A percentile compares a stretch with the other conserved stretches of the same genome.
These are phyloP conservation scores for Neopestalotiopsis clavispora DNA, from an alignment of 2,329 filamentous ascomycete genomes.

Conservation along the genomic window DNA sequence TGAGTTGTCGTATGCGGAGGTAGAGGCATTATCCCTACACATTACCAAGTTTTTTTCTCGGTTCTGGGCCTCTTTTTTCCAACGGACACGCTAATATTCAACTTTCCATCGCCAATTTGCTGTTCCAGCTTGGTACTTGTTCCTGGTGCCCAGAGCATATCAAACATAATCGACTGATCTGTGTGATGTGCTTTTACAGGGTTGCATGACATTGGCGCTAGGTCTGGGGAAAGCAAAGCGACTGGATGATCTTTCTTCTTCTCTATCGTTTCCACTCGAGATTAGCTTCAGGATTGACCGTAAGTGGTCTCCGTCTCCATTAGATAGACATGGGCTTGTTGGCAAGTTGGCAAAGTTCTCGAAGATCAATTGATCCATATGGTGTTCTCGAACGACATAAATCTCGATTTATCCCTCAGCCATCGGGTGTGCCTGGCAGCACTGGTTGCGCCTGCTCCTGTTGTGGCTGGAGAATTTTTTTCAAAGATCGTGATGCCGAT, in stretches of 20 bases:
- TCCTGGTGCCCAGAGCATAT: too few relatives aligned
- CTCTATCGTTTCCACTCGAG: neutral
- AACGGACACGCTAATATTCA: neutral
- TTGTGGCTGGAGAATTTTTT: neutral
- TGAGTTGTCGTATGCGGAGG: slow-evolving; percentile 11
- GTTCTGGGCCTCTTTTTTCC: neutral
- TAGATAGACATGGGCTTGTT: neutral
- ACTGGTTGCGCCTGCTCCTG: neutral
- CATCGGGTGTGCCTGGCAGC: neutral
- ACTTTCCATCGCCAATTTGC: neutral
- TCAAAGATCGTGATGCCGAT: neutral
- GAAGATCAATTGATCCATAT: neutral
- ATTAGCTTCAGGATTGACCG: too few relatives aligned
- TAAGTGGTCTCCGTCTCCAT: neutral
- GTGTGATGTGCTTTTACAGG: neutral
- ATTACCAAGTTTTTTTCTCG: neutral
- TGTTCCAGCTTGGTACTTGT: neutral
- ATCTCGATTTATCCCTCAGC: neutral
- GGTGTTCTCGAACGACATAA: neutral
- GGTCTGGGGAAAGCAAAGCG: slow-evolving; percentile 2
- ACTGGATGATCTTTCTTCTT: neutral
- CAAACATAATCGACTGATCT: neutral
- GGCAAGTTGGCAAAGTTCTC: neutral
- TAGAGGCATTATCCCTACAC: slow-evolving; percentile 15
- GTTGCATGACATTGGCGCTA: neutral